Evolutionary conservation across 305 asterid genomes (phyloP).

Genomic region (Fraxinus angustifolia): DNA sequence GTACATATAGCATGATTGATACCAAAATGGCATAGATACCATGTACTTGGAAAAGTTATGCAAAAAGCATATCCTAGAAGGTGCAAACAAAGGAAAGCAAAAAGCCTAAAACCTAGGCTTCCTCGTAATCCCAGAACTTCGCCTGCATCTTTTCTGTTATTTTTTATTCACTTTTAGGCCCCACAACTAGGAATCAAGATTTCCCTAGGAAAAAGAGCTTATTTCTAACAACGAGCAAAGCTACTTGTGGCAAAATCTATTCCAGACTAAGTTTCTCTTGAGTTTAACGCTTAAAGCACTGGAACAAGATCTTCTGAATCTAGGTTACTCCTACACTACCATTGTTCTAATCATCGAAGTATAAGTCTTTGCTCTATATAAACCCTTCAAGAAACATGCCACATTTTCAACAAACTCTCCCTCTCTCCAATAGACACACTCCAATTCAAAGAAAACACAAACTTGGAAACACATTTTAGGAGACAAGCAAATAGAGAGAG

Average conservation of each 20-base stretch:
- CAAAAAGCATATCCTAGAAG: neutral
- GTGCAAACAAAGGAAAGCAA: neutral
- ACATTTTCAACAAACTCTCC: neutral
- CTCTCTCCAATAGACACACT: neutral
- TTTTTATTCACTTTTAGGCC: neutral
- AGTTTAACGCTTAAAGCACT: neutral
- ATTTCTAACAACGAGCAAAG: neutral
- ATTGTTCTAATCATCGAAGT: neutral
- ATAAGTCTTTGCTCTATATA: neutral
- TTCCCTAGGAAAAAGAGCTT: neutral
- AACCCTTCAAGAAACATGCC: neutral
- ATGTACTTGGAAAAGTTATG: neutral
- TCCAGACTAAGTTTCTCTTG: neutral
- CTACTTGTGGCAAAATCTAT: neutral
- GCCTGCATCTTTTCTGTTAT: neutral
- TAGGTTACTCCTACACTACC: neutral
- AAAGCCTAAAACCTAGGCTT: constrained; percentile 1
- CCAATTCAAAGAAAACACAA: neutral
- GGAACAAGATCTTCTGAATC: neutral
- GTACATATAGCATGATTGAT: too few relatives aligned
- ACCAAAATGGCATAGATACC: neutral
- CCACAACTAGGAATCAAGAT: neutral
- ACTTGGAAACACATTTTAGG: neutral
- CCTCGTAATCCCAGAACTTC: constrained; percentile 9
- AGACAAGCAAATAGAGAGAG: neutral